A percentile compares a stretch with the other conserved stretches of the same genome.
phyloP scores from a whole-genome alignment of 495 filamentous ascomycete genomes.

The Trichoderma erinaceum region DNA sequence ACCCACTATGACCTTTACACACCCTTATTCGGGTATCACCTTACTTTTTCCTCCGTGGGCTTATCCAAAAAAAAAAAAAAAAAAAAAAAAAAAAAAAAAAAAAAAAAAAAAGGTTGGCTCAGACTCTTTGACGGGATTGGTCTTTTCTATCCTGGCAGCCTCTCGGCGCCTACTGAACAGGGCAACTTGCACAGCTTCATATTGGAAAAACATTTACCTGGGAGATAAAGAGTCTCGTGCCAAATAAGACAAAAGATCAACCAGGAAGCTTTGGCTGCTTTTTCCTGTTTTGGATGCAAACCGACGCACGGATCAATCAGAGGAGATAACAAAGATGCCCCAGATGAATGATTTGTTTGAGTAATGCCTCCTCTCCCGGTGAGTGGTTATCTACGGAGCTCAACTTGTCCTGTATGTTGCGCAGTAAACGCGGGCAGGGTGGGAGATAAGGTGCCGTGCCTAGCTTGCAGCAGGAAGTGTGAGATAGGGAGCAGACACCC shows the following conservation, averaged over 20 bases:
- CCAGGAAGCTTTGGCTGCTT: background rate
- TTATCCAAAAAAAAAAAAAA: too few relatives aligned
- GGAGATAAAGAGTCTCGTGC: background rate
- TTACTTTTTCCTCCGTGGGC: too few relatives aligned
- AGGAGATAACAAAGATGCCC: conserved; percentile 1
- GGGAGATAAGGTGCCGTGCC: conserved; percentile 7
- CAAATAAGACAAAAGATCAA: background rate
- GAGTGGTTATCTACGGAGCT: conserved; percentile 1
- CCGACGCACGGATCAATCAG: background rate
- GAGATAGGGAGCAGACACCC: conserved; percentile 9
- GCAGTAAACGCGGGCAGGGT: background rate
- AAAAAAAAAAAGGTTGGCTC: too few relatives aligned
- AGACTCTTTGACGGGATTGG: too few relatives aligned
- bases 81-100: too few relatives aligned
- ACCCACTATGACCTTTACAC: too few relatives aligned
- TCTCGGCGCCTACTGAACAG: too few relatives aligned
- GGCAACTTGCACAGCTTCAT: too few relatives aligned
- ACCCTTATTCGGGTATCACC: too few relatives aligned
- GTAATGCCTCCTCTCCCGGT: background rate
- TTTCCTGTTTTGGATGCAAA: background rate
- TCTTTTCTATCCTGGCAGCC: too few relatives aligned
- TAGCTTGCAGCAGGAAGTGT: background rate
- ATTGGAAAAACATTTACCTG: too few relatives aligned
- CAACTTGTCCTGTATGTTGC: background rate
- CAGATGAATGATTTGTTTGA: background rate